Percentiles rank a stretch among this genome's conserved stretches.
Evolutionary conservation across 805 yeast species (phyloP).

Genomic region (Kluyveromyces dobzhanskii): DNA sequence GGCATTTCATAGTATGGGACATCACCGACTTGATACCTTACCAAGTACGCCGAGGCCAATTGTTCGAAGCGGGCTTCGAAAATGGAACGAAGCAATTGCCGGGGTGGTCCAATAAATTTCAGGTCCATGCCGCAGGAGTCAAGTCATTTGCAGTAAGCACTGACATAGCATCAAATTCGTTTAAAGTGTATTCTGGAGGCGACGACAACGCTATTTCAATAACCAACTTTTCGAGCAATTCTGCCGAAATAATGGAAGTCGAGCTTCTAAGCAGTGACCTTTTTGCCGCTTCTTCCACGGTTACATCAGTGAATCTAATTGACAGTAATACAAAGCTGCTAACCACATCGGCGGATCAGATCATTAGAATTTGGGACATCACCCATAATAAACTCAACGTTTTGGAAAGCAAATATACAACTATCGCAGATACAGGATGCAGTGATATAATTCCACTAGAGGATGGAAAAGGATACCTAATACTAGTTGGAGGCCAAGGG

Average conservation of each 20-base stretch:
- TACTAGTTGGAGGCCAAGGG: constrained; percentile 76
- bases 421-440: constrained; percentile 88
- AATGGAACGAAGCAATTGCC: constrained; percentile 6
- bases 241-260: constrained; percentile 9
- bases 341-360: constrained; percentile 81
- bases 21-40: constrained; percentile 29
- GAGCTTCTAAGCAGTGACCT: constrained; percentile 31
- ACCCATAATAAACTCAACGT: constrained; percentile 21
- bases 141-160: constrained; percentile 42
- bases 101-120: constrained; percentile 29
- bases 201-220: constrained; percentile 75
- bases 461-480: constrained; percentile 25
- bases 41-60: constrained; percentile 7
- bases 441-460: constrained; percentile 33
- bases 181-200: constrained; percentile 67
- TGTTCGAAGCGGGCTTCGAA: constrained; percentile 4
- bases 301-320: constrained; percentile 50
- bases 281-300: constrained; percentile 78
- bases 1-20: constrained; percentile 58
- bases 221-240: constrained; percentile 28
- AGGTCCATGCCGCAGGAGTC: constrained; percentile 79
- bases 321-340: constrained; percentile 30
- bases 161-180: constrained; percentile 9
- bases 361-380: constrained; percentile 56
- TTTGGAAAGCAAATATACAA: constrained; percentile 48